Evolutionary conservation across 1,139 yeast species (phyloP), one percentile per base, ranked within the genome.

Genomic region (Pichia sp.): DNA sequence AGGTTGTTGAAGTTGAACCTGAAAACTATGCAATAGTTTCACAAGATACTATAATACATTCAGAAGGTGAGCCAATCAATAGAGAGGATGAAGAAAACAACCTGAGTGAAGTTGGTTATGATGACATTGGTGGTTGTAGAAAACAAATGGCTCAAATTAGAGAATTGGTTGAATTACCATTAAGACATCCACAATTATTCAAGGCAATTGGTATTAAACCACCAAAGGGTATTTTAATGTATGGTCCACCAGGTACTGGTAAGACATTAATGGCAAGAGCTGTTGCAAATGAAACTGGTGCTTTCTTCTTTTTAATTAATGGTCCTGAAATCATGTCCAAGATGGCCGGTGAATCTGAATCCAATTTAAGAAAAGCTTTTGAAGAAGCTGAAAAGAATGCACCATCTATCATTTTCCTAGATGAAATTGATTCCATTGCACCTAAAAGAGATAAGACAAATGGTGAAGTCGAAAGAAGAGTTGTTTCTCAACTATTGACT

Each of bases 281-380:
- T 12, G 98, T 92, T 47, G 99, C 99, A 44, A 92, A 92, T 62
- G 99, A 92, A 71, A 92, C 98, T 27, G 98, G 98, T 63, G 99
- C 98, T 1, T 92, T 92, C 68, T 92, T 92, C 80, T 92, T 92
- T 68, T 78, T 92, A 64, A 92, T 92, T 67, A 92, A 92, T 67
- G 99, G 98, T 69, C 99, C 99, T n/a, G 98, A 92, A 72, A 95
- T 92, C 65, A 92, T 92, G 98, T 89, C 97, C 49, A 92, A 92
- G 73, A 92, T 92, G 99, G 98, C 99, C 43, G 99, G 99, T 74
- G 99, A 92, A 71, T 88, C 97, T 23, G 99, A 92, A 73, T 86
- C 96, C 40, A 92, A 92, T 64, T 76, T 92, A 68, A 83, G 99
- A 74, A 90, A 90, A 72, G 98, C 98, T 6, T 92, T 92, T 62